Evolutionary conservation across 441 rosid genomes (phyloP), one percentile per base, ranked within the genome.

Genomic region (Eugenia klotzschiana): DNA sequence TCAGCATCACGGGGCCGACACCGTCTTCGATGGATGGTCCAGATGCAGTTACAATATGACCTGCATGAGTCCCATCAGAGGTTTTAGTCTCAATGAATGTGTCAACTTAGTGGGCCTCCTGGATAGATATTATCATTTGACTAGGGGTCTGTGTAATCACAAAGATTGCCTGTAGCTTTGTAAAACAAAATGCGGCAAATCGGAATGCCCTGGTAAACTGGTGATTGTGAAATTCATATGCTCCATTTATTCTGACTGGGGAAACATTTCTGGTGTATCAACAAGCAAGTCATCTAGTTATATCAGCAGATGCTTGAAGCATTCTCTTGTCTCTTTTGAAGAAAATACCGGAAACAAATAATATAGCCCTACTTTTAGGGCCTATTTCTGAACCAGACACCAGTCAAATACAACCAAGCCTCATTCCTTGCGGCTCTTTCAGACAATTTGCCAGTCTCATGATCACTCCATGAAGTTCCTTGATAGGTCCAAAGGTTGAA

Each of bases 381-480:
- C 77, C 46, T 33, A 69, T 33, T 22, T 33, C 25, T 37, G 46
- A 69, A 69, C 77, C 77, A 60, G 64, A 60, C 60, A 53, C 83
- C 81, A 50, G 80, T 81, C 82, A 53, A 51, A 79, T 33, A 82
- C 56, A 26, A 40, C 84, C 69, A 81, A 6, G 79, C 57, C 56
- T 82, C 79, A 43, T 84, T 77, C 79, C 79, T 82, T 86, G 64
- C 58, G 41, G 69, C 82, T 43, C 64, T 87, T 88, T 81, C 23
- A 79, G 87, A 86, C 53, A 89, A 85, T 87, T 88, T 88, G 86
- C 85, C 82, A 55, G 77, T 87, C 84, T 83, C 83, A 86, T 88
- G 87, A 87, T 81, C 81, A 79, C 89, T 87, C 87, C 82, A 72
- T 51, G 90, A 88, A 89, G 91, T 86, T 87, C 79, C 86, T 86